Evolutionary conservation across 495 filamentous ascomycete genomes (phyloP).

Genomic region (Xylaria longipes): DNA sequence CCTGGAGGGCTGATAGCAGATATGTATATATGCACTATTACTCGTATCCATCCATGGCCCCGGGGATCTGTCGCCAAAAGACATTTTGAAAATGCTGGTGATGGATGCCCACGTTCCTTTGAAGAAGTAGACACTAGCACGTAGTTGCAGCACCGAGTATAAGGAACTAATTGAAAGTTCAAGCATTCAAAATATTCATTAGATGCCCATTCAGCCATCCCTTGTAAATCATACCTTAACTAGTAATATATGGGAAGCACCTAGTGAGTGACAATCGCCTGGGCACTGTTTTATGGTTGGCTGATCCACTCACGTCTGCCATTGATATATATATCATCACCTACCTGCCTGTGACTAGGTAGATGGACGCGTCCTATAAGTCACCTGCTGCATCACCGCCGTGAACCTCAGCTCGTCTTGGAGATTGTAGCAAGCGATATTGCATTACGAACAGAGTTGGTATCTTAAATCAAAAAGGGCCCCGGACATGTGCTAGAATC

Average conservation of each 20-base stretch:
- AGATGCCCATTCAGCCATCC: neutral
- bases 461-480: slow-evolving; percentile 4
- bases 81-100: too few relatives aligned
- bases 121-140: neutral
- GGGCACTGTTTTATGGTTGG: neutral
- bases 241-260: too few relatives aligned
- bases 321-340: too few relatives aligned
- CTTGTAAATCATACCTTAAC: neutral
- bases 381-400: neutral
- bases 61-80: too few relatives aligned
- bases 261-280: neutral
- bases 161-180: neutral
- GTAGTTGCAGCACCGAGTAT: neutral
- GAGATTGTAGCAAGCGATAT: neutral
- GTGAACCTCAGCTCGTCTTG: neutral
- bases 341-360: neutral
- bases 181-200: neutral
- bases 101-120: neutral
- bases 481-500: slow-evolving; percentile 33
- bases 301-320: neutral
- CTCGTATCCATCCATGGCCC: neutral
- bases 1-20: neutral
- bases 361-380: neutral
- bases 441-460: neutral
- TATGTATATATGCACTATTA: neutral